Base-by-base conservation (phyloP, 805 yeast genomes). In the Barnettozyma sucrosica region DNA sequence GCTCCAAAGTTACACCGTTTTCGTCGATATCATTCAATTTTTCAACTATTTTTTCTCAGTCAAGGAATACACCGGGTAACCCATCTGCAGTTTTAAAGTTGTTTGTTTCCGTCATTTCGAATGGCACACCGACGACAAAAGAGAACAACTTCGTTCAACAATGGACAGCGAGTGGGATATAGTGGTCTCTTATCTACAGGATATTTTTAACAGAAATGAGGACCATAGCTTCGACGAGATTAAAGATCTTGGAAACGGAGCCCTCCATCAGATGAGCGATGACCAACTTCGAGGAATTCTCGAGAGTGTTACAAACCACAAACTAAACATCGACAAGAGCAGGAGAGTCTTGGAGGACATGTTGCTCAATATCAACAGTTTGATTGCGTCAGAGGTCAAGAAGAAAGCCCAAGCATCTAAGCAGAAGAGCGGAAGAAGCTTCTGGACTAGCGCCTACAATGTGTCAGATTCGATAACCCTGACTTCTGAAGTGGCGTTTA, bases 401-500 rank as follows among this genome's bases (percentile, higher is more conserved):
- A 59, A 43, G 57, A 61, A 47, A 48, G 47, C 37, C 30, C 54
- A 52, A 28, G 49, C 45, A 18, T 44, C 51, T 18, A 59, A 60
- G 45, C 57, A 54, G 45, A 65, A 59, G 50, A 55, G 37, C 16
- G 65, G 66, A 7, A 60, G 56, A 48, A 59, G 67, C 43, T 59
- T 39, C 51, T 72, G 74, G 70, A 54, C 66, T 1, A 79, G 85
- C 41, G 76, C 76, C 25, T 82, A 63, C 62, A 83, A 82, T 56
- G 79, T 83, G 1, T 70, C 73, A 24, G 85, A 76, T 33, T 79
- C 83, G 0, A 70, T 82, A 5, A 55, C 61, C 2, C 67, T 85
- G 1, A 90, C 92, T 1, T 77, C 93, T 0, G 95, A 87, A 56
- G 97, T 93, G 0, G 98, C 97, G 1, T 92, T 83, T 68, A 82